Percentiles rank a stretch among this genome's conserved stretches.
Evolutionary conservation across 2,329 filamentous ascomycete genomes (phyloP).

Genomic region (Neonectria punicea): DNA sequence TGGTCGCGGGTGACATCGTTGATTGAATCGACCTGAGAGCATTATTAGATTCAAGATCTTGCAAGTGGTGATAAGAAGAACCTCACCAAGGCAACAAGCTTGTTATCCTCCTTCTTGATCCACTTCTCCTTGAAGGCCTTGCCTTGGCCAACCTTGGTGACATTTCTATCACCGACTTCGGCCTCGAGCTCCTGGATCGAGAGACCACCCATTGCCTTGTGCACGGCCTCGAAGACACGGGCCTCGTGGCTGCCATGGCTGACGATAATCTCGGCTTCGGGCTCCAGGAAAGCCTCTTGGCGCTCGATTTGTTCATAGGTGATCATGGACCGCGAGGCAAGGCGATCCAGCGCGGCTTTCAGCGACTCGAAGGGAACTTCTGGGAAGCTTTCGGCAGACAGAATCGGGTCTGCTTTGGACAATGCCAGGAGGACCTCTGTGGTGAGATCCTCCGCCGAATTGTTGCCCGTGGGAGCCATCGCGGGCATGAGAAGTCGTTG

Average conservation of each 20-base stretch:
- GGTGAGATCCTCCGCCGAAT: conserved; percentile 65
- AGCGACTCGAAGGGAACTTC: conserved; percentile 72
- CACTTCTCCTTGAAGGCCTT: conserved; percentile 90
- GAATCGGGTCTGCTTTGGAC: conserved; percentile 67
- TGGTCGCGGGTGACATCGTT: conserved; percentile 82
- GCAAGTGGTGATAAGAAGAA: conserved; percentile 6
- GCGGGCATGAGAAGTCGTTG: conserved; percentile 14
- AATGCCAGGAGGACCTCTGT: conserved; percentile 74
- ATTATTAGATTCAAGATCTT: conserved; percentile 15
- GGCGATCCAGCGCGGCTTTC: conserved; percentile 88
- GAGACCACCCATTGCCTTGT: conserved; percentile 79
- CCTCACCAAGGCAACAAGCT: conserved; percentile 63
- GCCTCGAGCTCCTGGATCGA: conserved; percentile 79
- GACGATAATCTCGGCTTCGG: conserved; percentile 77
- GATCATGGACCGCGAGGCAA: conserved; percentile 87
- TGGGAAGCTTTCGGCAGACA: conserved; percentile 77
- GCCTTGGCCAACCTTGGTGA: conserved; percentile 86
- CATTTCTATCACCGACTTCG: conserved; percentile 77
- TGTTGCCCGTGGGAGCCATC: conserved; percentile 24
- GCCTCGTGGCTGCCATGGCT: conserved; percentile 84
- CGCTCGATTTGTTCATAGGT: conserved; percentile 84
- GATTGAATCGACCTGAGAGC: conserved; percentile 72
- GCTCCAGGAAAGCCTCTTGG: conserved; percentile 80
- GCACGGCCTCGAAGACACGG: conserved; percentile 81
- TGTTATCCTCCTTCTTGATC: conserved; percentile 72